Evolutionary conservation across 2,329 filamentous ascomycete genomes (phyloP).

Genomic region (Pseudopithomyces chartarum): DNA sequence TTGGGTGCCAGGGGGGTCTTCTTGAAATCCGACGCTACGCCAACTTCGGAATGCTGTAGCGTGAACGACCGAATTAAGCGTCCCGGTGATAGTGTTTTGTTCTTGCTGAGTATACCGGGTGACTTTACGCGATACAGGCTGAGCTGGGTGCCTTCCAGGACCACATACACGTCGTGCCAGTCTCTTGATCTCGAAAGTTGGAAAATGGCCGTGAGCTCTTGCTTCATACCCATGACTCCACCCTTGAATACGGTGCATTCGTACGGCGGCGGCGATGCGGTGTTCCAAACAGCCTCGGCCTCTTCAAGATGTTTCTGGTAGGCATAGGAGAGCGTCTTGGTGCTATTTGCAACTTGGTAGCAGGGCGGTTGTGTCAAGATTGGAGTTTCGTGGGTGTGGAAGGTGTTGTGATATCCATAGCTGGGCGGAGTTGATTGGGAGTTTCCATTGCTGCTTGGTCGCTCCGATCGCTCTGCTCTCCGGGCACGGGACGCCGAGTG

Average conservation of each 20-base stretch:
- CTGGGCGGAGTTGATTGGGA: constrained; percentile 29
- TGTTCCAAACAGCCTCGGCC: constrained; percentile 17
- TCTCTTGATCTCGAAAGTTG: constrained; percentile 66
- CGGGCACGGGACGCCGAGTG: constrained; percentile 17
- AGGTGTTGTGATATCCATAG: constrained; percentile 51
- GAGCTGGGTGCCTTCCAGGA: constrained; percentile 71
- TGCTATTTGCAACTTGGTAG: constrained; percentile 35
- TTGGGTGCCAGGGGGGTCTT: constrained; percentile 57
- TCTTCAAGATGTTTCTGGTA: constrained; percentile 28
- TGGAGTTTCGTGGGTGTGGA: constrained; percentile 44
- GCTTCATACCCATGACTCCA: constrained; percentile 58
- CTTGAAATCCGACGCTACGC: constrained; percentile 73
- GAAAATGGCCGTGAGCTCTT: constrained; percentile 69
- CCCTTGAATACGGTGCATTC: constrained; percentile 41
- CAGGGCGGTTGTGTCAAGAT: constrained; percentile 34
- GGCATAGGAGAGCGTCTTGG: constrained; percentile 23
- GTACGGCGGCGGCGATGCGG: constrained; percentile 39
- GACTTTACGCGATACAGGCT: constrained; percentile 68
- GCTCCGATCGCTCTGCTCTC: constrained; percentile 7
- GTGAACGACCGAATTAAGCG: constrained; percentile 70
- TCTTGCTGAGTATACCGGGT: constrained; percentile 50
- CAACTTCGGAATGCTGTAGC: constrained; percentile 75
- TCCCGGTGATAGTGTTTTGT: constrained; percentile 59
- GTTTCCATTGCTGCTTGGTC: constrained; percentile 14
- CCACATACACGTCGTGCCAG: constrained; percentile 67